Evolutionary conservation across 2,329 filamentous ascomycete genomes (phyloP).

Genomic region (Periconia sp.): DNA sequence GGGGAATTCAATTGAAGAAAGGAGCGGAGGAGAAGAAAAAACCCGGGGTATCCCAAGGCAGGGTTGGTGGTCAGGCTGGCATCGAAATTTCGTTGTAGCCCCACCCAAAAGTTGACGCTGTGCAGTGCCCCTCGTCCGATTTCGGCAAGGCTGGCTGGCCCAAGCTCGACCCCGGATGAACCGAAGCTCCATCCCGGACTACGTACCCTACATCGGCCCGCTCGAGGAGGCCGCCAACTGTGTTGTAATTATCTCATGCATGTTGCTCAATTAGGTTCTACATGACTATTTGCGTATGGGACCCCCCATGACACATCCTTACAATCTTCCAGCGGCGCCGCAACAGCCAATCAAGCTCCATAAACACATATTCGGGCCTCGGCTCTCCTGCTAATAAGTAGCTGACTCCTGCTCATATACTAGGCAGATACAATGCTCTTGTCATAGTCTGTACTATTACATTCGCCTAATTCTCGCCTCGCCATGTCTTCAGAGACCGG

Average conservation of each 20-base stretch:
- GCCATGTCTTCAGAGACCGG: conserved; percentile 25
- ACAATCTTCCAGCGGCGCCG: neutral
- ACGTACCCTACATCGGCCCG: too few species aligned
- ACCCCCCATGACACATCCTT: too few species aligned
- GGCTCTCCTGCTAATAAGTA: conserved; percentile 14
- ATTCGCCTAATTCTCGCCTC: neutral
- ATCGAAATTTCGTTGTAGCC: conserved; percentile 29
- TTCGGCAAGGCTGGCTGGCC: conserved; percentile 16
- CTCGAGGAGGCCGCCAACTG: neutral
- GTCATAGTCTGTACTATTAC: too few species aligned
- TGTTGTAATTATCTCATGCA: neutral
- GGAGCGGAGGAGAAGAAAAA: conserved; percentile 12
- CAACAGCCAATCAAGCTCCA: conserved; percentile 20
- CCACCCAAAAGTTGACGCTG: conserved; percentile 12
- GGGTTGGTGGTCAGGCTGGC: conserved; percentile 21
- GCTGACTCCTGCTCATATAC: neutral
- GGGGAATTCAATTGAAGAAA: conserved; percentile 20
- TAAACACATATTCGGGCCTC: conserved; percentile 18
- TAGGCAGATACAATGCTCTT: too few species aligned
- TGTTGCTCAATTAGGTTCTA: too few species aligned
- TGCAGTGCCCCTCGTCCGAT: conserved; percentile 23
- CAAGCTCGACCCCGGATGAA: too few species aligned
- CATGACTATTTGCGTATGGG: too few species aligned
- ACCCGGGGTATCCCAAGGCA: conserved; percentile 27
- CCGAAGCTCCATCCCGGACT: too few species aligned